Percentiles rank a stretch among this genome's conserved stretches.
phyloP scores from a whole-genome alignment of 352 stramenopile species.

The Globisporangium cederbergense region DNA sequence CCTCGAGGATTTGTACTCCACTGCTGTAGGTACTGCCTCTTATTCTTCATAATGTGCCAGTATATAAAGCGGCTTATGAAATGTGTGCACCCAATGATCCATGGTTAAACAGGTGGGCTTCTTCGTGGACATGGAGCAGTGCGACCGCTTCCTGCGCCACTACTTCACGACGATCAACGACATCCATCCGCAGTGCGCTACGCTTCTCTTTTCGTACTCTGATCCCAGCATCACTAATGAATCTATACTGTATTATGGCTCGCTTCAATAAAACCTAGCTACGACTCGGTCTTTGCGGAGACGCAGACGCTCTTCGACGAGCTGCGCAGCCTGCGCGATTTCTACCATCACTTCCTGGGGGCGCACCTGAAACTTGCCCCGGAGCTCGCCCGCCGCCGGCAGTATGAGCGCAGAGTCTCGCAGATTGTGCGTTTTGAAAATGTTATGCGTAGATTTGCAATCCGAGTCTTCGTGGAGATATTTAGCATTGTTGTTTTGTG shows the following conservation, averaged over 20 bases:
- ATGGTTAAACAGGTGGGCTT: constrained; percentile 48
- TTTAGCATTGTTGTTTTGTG: constrained; percentile 3
- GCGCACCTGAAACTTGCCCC: constrained; percentile 57
- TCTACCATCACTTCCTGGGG: constrained; percentile 75
- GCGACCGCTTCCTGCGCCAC: constrained; percentile 66
- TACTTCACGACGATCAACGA: constrained; percentile 87
- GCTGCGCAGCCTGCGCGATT: constrained; percentile 68
- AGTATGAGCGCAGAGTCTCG: constrained; percentile 48
- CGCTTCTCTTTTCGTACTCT: too few relatives aligned
- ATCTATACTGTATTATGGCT: not conserved
- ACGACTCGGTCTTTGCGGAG: constrained; percentile 63
- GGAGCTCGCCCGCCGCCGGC: constrained; percentile 52
- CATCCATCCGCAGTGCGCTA: constrained; percentile 57
- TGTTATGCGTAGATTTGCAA: too few relatives aligned
- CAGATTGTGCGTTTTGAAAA: constrained; percentile 33
- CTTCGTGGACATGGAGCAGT: constrained; percentile 89
- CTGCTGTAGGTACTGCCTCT: constrained; percentile 7
- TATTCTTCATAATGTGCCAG: not conserved
- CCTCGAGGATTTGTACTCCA: constrained; percentile 19
- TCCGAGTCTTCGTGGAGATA: not conserved
- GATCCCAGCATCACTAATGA: too few relatives aligned
- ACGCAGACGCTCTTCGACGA: constrained; percentile 77
- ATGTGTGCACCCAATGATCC: not conserved
- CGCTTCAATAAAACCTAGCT: constrained; percentile 25
- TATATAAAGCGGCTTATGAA: not conserved